These are phyloP conservation scores for Geosmithia putterillii DNA, from an alignment of 2,329 filamentous ascomycete genomes.

Conservation along the genomic window DNA sequence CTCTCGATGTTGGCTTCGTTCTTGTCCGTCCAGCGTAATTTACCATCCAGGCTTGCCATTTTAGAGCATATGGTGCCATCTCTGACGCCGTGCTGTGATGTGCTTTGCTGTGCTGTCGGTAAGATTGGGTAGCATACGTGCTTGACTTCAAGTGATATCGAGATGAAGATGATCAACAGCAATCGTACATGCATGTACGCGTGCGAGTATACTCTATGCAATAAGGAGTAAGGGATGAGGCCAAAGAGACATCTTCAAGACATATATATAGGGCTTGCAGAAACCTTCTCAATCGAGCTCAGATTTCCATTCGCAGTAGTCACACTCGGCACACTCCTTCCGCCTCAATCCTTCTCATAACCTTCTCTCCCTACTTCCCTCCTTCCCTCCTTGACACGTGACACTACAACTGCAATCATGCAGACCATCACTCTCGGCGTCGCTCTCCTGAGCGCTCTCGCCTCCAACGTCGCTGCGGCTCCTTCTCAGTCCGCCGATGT, in stretches of 20 bases:
- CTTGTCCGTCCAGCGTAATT: no score
- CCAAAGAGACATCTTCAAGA: slow-evolving; percentile 5
- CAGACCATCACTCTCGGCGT: slow-evolving; percentile 3
- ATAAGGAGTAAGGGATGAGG: slow-evolving; percentile 5
- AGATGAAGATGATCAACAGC: no score
- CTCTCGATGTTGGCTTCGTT: no score
- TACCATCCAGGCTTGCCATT: no score
- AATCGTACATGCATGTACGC: no score
- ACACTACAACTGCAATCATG: slow-evolving; percentile 1
- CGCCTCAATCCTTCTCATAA: not conserved
- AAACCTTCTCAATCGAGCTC: slow-evolving; percentile 6
- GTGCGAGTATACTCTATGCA: slow-evolving; percentile 4
- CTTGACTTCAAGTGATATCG: no score
- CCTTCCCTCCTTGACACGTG: not conserved
- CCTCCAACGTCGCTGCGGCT: slow-evolving; percentile 6
- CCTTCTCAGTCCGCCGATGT: slow-evolving; percentile 3
- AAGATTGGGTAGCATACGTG: no score
- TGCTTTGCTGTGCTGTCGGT: no score
- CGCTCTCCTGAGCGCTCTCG: slow-evolving; percentile 7
- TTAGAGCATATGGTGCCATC: no score
- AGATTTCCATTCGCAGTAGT: not conserved
- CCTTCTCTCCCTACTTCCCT: not conserved
- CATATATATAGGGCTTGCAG: slow-evolving; percentile 1
- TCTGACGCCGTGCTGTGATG: no score
- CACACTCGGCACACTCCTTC: not conserved